phyloP scores from a whole-genome alignment of 1,284 basidiomycete species.

The Heterobasidion occidentale region DNA sequence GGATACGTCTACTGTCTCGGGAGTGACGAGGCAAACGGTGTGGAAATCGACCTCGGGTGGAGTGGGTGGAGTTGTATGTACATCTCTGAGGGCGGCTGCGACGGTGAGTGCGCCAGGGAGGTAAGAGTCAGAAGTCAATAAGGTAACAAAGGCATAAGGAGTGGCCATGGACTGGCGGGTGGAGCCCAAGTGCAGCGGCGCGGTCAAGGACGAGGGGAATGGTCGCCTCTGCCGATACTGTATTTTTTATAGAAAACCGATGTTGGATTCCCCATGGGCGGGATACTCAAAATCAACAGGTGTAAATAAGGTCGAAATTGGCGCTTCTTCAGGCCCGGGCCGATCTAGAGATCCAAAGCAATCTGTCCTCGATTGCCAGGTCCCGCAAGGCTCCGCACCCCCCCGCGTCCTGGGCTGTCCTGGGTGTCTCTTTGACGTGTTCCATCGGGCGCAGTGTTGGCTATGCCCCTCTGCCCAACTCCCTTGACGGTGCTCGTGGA shows the following conservation, averaged over 20 bases:
- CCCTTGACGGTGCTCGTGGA: too few species aligned
- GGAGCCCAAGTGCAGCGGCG: conserved; percentile 9
- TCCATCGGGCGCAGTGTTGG: too few species aligned
- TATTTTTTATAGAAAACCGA: too few species aligned
- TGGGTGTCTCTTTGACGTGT: too few species aligned
- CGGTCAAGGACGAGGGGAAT: conserved; percentile 7
- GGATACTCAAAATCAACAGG: background rate
- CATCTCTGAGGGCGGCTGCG: conserved; percentile 74
- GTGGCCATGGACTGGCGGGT: conserved; percentile 40
- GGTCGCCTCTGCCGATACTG: too few species aligned
- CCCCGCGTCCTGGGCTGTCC: too few species aligned
- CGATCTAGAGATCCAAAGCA: background rate
- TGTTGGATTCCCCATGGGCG: background rate
- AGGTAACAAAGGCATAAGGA: conserved; percentile 79
- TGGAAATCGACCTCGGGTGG: conserved; percentile 64
- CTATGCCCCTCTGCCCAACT: too few species aligned
- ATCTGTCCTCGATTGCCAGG: background rate
- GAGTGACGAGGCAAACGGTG: conserved; percentile 90
- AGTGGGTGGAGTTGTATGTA: conserved; percentile 54
- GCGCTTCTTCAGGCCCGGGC: too few species aligned
- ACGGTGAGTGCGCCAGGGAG: conserved; percentile 88
- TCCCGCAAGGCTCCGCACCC: too few species aligned
- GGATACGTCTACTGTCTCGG: conserved; percentile 84
- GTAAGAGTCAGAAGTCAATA: conserved; percentile 86
- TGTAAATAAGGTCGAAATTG: background rate